phyloP scores from a whole-genome alignment of 179 eudicot species.

The Carnegiea gigantea region DNA sequence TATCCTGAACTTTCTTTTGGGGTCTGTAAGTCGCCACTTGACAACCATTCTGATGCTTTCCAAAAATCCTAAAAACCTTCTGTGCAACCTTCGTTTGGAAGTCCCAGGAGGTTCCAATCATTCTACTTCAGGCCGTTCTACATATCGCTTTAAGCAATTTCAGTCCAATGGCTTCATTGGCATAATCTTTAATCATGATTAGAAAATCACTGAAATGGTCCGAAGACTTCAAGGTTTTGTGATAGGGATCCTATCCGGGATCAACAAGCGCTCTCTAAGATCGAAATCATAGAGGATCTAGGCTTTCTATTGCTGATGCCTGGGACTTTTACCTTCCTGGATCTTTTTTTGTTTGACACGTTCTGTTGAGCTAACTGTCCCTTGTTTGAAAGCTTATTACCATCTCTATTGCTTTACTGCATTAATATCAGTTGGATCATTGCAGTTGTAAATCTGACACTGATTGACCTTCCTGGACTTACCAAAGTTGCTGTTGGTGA shows the following conservation, averaged over 20 bases:
- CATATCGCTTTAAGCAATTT: not conserved
- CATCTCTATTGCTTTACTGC: not conserved
- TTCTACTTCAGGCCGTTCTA: not conserved
- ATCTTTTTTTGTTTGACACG: not conserved
- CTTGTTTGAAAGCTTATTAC: not conserved
- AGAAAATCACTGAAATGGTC: not conserved
- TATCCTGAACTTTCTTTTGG: not conserved
- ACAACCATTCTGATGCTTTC: too few relatives aligned
- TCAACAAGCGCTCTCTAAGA: not conserved
- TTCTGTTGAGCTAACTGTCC: not conserved
- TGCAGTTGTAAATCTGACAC: slow-evolving; percentile 95
- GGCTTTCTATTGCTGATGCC: not conserved
- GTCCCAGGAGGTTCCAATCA: not conserved
- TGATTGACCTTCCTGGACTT: slow-evolving; percentile 98
- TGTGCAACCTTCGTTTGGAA: not conserved
- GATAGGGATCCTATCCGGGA: not conserved
- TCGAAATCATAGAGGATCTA: too few relatives aligned
- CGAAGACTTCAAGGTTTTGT: not conserved
- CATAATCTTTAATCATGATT: not conserved
- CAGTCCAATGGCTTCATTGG: not conserved
- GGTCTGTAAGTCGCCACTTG: not conserved
- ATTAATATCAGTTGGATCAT: slow-evolving; percentile 9
- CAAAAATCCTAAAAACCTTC: too few relatives aligned
- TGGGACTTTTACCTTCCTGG: not conserved
- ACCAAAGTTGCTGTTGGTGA: slow-evolving; percentile 98